Conservation (phyloP, 495 filamentous ascomycete species). For the Daldinia loculata region DNA sequence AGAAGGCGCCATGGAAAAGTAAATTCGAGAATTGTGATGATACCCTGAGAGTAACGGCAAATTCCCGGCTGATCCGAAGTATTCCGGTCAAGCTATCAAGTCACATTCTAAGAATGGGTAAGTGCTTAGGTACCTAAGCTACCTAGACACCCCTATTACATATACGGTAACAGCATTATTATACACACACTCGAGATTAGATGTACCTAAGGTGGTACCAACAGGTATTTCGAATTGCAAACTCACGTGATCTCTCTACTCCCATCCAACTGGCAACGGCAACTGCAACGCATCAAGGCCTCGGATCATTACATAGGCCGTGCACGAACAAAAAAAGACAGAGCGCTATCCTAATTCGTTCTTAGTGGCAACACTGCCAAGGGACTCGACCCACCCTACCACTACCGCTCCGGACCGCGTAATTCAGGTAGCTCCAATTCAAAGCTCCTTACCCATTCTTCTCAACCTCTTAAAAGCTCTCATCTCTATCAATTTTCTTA, state of each 20-base stretch:
- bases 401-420: slow-evolving; percentile 41
- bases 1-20: neutral
- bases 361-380: slow-evolving; percentile 15
- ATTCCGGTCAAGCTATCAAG: neutral
- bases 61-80: slow-evolving; percentile 17
- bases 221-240: neutral
- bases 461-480: slow-evolving; percentile 45
- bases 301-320: slow-evolving; percentile 11
- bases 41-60: slow-evolving; percentile 12
- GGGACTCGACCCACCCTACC: slow-evolving; percentile 36
- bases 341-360: neutral
- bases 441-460: slow-evolving; percentile 37
- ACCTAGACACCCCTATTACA: neutral
- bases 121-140: neutral
- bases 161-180: neutral
- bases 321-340: slow-evolving; percentile 3
- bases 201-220: too few species aligned
- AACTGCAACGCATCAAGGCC: neutral
- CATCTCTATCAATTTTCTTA: slow-evolving; percentile 43
- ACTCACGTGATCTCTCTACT: neutral
- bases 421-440: slow-evolving; percentile 43
- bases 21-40: slow-evolving; percentile 10
- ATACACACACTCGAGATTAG: neutral
- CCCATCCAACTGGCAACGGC: neutral
- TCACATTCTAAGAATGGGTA: neutral